Evolutionary conservation across 768 basidiomycete genomes (phyloP).

Genomic region (Panaeolus papilionaceus): DNA sequence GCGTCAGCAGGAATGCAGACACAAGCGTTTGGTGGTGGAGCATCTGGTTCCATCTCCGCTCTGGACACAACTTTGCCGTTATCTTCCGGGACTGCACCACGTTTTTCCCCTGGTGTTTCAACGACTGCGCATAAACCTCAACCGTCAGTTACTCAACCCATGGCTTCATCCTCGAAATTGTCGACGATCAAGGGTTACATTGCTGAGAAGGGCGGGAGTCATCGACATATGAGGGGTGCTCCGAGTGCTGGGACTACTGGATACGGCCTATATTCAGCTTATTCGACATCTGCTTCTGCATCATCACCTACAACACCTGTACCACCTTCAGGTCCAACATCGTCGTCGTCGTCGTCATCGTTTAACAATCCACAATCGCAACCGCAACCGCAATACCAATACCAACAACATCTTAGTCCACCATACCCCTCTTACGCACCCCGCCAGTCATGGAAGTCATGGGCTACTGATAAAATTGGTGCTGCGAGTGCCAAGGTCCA

Average conservation of each 20-base stretch:
- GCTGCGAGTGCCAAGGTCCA: not conserved
- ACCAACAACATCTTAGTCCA: not conserved
- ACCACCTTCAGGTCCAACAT: not conserved
- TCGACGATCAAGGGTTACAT: not conserved
- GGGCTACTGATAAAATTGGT: constrained; percentile 1
- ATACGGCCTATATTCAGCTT: not conserved
- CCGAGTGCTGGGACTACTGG: not conserved
- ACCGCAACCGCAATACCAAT: not conserved
- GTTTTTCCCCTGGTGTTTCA: not conserved
- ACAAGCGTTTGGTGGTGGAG: not conserved
- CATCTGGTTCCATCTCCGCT: not conserved
- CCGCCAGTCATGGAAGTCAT: constrained; percentile 1
- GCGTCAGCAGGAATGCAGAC: constrained; percentile 1
- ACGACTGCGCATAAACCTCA: not conserved
- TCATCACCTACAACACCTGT: not conserved
- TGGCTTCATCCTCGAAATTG: not conserved
- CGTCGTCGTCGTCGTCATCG: not conserved
- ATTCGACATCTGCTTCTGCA: not conserved
- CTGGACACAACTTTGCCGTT: not conserved
- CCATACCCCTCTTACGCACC: not conserved
- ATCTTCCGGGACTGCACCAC: not conserved
- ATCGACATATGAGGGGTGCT: not conserved
- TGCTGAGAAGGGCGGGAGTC: not conserved
- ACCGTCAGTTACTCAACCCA: not conserved
- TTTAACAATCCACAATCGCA: not conserved